Conservation (phyloP, 2,329 filamentous ascomycete genomes). For the Colletotrichum karsti region DNA sequence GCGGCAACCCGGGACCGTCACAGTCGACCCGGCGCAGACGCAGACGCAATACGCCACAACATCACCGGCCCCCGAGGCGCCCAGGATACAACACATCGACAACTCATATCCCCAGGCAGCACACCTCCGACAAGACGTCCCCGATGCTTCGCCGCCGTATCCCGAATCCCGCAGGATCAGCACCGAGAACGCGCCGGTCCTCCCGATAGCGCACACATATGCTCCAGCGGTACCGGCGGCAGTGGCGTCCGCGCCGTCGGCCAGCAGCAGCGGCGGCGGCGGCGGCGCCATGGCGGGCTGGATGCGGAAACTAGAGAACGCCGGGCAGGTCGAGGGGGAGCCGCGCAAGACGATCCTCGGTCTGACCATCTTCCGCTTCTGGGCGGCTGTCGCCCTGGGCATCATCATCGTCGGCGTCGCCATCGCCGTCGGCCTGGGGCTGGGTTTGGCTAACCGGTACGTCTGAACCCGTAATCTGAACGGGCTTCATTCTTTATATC, state of each 20-base stretch:
- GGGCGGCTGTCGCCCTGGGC: slow-evolving; percentile 23
- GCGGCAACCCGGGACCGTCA: slow-evolving; percentile 14
- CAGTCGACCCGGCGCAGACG: not conserved
- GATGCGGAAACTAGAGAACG: slow-evolving; percentile 17
- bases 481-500: not conserved
- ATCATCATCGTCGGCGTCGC: slow-evolving; percentile 23
- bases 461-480: slow-evolving; percentile 13
- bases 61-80: not conserved
- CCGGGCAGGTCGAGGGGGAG: not conserved
- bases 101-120: slow-evolving; percentile 10
- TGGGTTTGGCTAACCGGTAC: slow-evolving; percentile 27
- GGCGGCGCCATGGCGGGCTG: not conserved
- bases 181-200: not conserved
- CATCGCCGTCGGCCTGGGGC: slow-evolving; percentile 25
- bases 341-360: slow-evolving; percentile 23
- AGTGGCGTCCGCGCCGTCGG: not conserved
- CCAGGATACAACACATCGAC: slow-evolving; percentile 22
- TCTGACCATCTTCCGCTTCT: slow-evolving; percentile 25
- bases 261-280: slow-evolving; percentile 7
- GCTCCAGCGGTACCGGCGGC: not conserved
- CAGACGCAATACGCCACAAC: not conserved
- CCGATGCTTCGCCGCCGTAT: slow-evolving; percentile 10
- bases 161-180: slow-evolving; percentile 7
- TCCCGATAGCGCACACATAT: not conserved
- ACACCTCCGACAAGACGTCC: slow-evolving; percentile 1